A percentile compares a stretch with the other conserved stretches of the same genome.
Evolutionary conservation across 352 stramenopile species (phyloP).

Genomic region (Pythium aphanidermatum): DNA sequence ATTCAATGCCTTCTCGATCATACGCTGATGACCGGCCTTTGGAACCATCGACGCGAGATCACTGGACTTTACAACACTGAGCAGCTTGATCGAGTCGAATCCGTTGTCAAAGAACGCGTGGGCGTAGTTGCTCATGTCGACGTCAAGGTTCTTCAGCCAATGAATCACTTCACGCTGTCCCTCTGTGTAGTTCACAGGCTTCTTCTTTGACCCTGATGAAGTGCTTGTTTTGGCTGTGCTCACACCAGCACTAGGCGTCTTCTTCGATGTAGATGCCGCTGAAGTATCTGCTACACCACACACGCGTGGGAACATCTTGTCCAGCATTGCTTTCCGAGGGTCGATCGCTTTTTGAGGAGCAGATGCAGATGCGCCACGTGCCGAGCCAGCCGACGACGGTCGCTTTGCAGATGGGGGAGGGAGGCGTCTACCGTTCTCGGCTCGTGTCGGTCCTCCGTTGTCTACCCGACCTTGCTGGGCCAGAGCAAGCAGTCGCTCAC

Average conservation of each 20-base stretch:
- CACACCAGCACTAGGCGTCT: conserved; percentile 24
- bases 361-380: too few species aligned
- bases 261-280: conserved; percentile 8
- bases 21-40: conserved; percentile 78
- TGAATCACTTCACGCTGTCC: conserved; percentile 73
- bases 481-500: conserved; percentile 14
- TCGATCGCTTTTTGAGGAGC: conserved; percentile 9
- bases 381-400: conserved; percentile 9
- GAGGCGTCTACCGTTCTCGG: conserved; percentile 13
- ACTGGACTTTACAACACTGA: conserved; percentile 64
- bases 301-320: conserved; percentile 79
- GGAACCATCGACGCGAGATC: conserved; percentile 69
- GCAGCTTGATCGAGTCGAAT: conserved; percentile 83
- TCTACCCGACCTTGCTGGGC: conserved; percentile 7
- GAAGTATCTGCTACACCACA: conserved; percentile 32
- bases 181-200: conserved; percentile 46
- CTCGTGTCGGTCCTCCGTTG: conserved; percentile 2
- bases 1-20: conserved; percentile 73
- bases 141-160: conserved; percentile 64
- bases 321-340: conserved; percentile 58
- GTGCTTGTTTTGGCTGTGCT: conserved; percentile 10
- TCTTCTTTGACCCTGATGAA: conserved; percentile 21
- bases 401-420: conserved; percentile 15
- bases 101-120: conserved; percentile 82
- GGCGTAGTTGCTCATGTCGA: conserved; percentile 85